A percentile compares a stretch with the other conserved stretches of the same genome.
Conservation (phyloP, 73 alveolate genomes). For the Paramecium sonneborni region DNA sequence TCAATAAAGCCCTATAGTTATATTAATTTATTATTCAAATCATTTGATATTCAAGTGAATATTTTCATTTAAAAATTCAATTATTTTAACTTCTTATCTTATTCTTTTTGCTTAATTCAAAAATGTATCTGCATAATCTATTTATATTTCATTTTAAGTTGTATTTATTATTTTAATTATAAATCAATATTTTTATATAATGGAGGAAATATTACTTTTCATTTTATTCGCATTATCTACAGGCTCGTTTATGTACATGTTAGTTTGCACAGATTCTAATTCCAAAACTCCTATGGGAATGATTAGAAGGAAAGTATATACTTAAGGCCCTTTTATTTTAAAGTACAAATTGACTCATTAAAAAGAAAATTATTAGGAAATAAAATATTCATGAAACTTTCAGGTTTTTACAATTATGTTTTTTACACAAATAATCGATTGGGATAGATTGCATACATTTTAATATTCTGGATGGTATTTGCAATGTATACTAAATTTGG, state of each 20-base stretch:
- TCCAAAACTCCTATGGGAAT: conserved; percentile 47
- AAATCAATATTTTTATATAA: background rate
- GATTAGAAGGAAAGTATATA: conserved; percentile 32
- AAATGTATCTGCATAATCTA: background rate
- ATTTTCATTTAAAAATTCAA: background rate
- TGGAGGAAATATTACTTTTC: conserved; percentile 20
- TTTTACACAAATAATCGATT: conserved; percentile 55
- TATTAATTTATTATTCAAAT: background rate
- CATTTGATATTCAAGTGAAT: background rate
- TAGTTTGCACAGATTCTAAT: conserved; percentile 60
- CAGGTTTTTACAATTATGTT: conserved; percentile 3
- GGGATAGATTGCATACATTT: conserved; percentile 37
- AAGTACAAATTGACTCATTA: background rate
- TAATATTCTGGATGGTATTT: conserved; percentile 37
- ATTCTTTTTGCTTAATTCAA: background rate
- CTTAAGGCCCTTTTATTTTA: background rate
- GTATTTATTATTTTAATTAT: background rate
- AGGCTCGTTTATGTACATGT: conserved; percentile 58
- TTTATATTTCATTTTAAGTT: background rate
- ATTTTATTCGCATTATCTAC: background rate
- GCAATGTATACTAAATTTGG: conserved; percentile 42
- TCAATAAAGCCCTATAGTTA: background rate
- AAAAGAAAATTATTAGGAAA: conserved; percentile 3
- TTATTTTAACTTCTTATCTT: background rate
- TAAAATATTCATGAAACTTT: background rate